Conservation (phyloP, 2,329 filamentous ascomycete species). For the Arthrobotrys sphaeroides region DNA sequence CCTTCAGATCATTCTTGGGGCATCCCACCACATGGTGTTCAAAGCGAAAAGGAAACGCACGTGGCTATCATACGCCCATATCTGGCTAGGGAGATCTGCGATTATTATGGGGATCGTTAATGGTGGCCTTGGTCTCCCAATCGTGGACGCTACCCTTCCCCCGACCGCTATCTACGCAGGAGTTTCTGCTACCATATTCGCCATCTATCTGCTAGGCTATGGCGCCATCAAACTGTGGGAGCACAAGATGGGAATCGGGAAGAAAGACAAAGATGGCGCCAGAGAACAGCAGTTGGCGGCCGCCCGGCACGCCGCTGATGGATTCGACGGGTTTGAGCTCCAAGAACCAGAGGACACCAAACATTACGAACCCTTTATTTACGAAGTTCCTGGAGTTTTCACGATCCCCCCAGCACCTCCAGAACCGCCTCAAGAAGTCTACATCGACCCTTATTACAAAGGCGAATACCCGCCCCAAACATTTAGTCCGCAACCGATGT, state of each 20-base stretch:
- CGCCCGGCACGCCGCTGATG: conserved; percentile 31
- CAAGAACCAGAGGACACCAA: conserved; percentile 47
- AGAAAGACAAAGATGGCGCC: conserved; percentile 29
- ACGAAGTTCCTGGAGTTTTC: conserved; percentile 46
- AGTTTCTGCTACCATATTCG: conserved; percentile 31
- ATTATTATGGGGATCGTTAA: conserved; percentile 71
- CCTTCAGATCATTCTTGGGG: conserved; percentile 70
- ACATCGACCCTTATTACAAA: conserved; percentile 51
- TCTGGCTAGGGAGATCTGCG: conserved; percentile 71
- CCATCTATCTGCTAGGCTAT: conserved; percentile 37
- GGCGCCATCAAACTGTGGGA: conserved; percentile 50
- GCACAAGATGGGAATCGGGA: conserved; percentile 48
- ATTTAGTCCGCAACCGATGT: conserved; percentile 48
- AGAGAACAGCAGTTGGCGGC: conserved; percentile 24
- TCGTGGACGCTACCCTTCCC: conserved; percentile 19
- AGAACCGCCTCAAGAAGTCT: conserved; percentile 27
- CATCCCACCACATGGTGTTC: conserved; percentile 69
- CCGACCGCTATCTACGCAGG: conserved; percentile 42
- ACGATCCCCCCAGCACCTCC: conserved; percentile 38
- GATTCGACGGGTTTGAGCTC: conserved; percentile 47
- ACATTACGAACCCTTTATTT: conserved; percentile 50
- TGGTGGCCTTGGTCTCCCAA: conserved; percentile 69
- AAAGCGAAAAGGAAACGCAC: conserved; percentile 65
- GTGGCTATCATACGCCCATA: conserved; percentile 68
- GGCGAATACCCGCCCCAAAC: conserved; percentile 47